phyloP scores from a whole-genome alignment of 2,329 filamentous ascomycete species.

The Conoideocrella luteorostrata region DNA sequence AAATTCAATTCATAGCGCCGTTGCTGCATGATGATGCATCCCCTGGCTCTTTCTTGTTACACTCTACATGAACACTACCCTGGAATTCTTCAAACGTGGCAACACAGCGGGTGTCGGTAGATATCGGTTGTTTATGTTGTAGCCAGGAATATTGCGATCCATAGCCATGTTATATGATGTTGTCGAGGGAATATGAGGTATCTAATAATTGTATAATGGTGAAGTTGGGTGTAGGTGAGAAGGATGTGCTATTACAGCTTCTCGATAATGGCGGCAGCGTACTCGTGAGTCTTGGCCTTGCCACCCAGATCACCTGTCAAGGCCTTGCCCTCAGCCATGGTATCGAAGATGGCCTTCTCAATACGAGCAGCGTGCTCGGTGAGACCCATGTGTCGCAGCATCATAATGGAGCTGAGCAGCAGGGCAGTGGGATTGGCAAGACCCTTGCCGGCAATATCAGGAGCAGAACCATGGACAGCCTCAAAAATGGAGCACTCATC shows the following conservation, averaged over 20 bases:
- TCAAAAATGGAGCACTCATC: constrained; percentile 99
- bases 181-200: constrained; percentile 3
- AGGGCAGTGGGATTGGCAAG: constrained; percentile 97
- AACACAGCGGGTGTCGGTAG: constrained; percentile 6
- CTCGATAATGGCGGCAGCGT: constrained; percentile 82
- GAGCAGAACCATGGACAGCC: constrained; percentile 94
- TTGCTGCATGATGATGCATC: constrained; percentile 20
- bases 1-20: constrained; percentile 19
- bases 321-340: constrained; percentile 89
- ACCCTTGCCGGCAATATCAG: constrained; percentile 92
- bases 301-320: constrained; percentile 95
- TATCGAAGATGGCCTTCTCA: constrained; percentile 91
- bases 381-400: constrained; percentile 97
- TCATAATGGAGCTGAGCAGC: constrained; percentile 95
- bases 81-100: constrained; percentile 9
- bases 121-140: constrained; percentile 3
- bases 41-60: constrained; percentile 18
- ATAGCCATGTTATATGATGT: neutral
- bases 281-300: constrained; percentile 93
- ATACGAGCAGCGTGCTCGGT: constrained; percentile 78
- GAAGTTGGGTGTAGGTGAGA: neutral
- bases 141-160: neutral
- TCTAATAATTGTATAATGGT: constrained; percentile 1
- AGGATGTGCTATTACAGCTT: constrained; percentile 44
- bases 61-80: constrained; percentile 24